Evolutionary conservation across 306 rosid genomes (phyloP).

Genomic region (Prinsepia uniflora): DNA sequence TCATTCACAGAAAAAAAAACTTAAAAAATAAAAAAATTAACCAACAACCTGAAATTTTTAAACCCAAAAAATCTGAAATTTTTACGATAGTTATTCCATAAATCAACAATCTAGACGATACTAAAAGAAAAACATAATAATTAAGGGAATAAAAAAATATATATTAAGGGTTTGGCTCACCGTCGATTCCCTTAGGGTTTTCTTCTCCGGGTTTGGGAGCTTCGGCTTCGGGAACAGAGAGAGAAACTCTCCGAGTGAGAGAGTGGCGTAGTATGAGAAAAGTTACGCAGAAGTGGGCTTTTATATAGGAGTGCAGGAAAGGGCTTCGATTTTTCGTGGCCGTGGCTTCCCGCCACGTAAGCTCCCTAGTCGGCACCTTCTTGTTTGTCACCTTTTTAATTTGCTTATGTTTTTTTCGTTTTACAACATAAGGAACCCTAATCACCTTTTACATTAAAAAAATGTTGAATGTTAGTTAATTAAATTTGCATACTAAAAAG

Average conservation of each 20-base stretch:
- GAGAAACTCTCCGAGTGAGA: conserved; percentile 2
- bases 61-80: neutral
- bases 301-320: neutral
- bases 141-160: neutral
- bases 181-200: conserved; percentile 16
- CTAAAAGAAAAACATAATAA: neutral
- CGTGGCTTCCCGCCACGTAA: conserved; percentile 4
- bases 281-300: neutral
- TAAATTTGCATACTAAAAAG: too few species aligned
- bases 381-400: neutral
- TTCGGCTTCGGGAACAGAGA: neutral
- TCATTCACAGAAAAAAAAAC: neutral
- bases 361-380: neutral
- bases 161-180: neutral
- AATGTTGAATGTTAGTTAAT: too few species aligned
- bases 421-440: too few species aligned
- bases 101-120: neutral
- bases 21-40: neutral
- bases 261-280: neutral
- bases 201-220: neutral
- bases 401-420: neutral
- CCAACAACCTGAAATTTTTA: neutral
- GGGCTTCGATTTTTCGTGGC: conserved; percentile 11
- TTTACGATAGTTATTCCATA: neutral
- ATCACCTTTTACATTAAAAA: too few species aligned